Conservation (phyloP, 1,284 basidiomycete species). For the Ustilago crameri region DNA sequence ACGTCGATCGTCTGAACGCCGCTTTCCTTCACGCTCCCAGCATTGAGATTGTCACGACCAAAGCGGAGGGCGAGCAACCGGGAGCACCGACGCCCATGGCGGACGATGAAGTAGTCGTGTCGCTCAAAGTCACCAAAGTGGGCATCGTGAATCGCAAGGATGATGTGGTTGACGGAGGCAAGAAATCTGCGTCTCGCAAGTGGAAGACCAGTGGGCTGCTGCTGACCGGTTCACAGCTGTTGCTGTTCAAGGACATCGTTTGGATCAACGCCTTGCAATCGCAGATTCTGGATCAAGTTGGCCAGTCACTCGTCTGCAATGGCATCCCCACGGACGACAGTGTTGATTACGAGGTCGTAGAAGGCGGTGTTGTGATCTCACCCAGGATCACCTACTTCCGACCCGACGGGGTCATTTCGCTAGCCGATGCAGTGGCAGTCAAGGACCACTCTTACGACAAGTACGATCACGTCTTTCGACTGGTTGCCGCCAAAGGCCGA, state of each 20-base stretch:
- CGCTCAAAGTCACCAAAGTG: slow-evolving; percentile 82
- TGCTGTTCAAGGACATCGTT: slow-evolving; percentile 87
- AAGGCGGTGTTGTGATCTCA: slow-evolving; percentile 69
- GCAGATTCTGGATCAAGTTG: slow-evolving; percentile 70
- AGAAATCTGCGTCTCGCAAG: slow-evolving; percentile 80
- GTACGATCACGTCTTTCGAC: slow-evolving; percentile 80
- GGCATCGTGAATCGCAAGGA: slow-evolving; percentile 83
- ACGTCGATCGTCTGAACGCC: slow-evolving; percentile 46
- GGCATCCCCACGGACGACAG: slow-evolving; percentile 30
- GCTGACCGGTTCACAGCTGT: slow-evolving; percentile 87
- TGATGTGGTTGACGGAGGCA: slow-evolving; percentile 78
- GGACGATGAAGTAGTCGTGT: slow-evolving; percentile 59
- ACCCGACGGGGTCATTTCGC: slow-evolving; percentile 86
- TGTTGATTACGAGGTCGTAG: slow-evolving; percentile 17
- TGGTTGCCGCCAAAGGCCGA: slow-evolving; percentile 74
- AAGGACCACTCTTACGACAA: slow-evolving; percentile 67
- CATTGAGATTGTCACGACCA: slow-evolving; percentile 60
- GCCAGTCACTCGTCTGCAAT: slow-evolving; percentile 44
- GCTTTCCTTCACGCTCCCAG: slow-evolving; percentile 57
- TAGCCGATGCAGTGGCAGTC: slow-evolving; percentile 69
- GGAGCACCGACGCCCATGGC: slow-evolving; percentile 9
- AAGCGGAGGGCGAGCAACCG: slow-evolving; percentile 16
- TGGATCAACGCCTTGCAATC: slow-evolving; percentile 75
- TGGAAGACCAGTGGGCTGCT: slow-evolving; percentile 89
- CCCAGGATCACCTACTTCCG: slow-evolving; percentile 76